These are phyloP conservation scores for Sordariomycetes sp. DNA, from an alignment of 2,329 filamentous ascomycete genomes.

Conservation along the genomic window DNA sequence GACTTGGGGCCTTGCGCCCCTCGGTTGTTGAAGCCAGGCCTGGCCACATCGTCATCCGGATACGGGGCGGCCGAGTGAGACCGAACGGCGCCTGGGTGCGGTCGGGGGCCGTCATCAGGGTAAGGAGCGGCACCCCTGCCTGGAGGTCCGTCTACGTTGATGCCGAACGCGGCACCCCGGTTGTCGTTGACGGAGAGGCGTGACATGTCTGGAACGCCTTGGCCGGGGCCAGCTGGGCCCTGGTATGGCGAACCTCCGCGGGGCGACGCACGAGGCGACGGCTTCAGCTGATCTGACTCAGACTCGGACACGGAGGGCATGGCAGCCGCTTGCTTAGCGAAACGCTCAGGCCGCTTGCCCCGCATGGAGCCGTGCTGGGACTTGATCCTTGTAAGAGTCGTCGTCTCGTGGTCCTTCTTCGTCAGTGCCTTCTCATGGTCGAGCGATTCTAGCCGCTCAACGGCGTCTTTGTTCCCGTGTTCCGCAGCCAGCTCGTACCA, in stretches of 20 bases:
- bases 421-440: constrained; percentile 74
- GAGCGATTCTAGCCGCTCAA: constrained; percentile 72
- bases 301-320: constrained; percentile 41
- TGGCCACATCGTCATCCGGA: constrained; percentile 37
- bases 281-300: constrained; percentile 10
- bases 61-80: constrained; percentile 39
- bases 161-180: background rate
- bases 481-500: constrained; percentile 90
- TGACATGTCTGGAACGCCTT: constrained; percentile 27
- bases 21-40: constrained; percentile 32
- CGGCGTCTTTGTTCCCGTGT: constrained; percentile 85
- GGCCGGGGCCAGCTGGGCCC: constrained; percentile 9
- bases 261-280: constrained; percentile 9
- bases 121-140: constrained; percentile 50
- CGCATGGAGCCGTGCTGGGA: constrained; percentile 63
- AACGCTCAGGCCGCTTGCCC: constrained; percentile 49
- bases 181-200: background rate
- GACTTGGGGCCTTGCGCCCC: constrained; percentile 35
- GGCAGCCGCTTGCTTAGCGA: constrained; percentile 29
- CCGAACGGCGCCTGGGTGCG: constrained; percentile 31
- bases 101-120: constrained; percentile 54
- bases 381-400: constrained; percentile 81
- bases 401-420: constrained; percentile 84
- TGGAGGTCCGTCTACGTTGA: constrained; percentile 17
- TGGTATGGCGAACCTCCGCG: constrained; percentile 4